A percentile compares a stretch with the other conserved stretches of the same genome.
These are phyloP conservation scores for Erythrophleum fordii DNA, from an alignment of 306 rosid genomes.

Conservation along the genomic window DNA sequence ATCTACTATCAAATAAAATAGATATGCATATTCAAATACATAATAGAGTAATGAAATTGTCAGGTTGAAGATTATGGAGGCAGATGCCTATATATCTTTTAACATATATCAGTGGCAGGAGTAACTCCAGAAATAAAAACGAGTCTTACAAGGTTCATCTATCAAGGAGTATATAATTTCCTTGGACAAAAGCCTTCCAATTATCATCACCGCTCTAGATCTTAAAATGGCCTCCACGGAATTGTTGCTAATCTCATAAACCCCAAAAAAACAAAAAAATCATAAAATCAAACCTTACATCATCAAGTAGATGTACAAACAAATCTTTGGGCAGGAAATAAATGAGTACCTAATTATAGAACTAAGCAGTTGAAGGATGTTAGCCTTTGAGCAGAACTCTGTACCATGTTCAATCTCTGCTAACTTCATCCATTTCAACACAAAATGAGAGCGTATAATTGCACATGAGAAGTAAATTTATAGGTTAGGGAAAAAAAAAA, in stretches of 20 bases:
- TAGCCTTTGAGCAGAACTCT: conserved; percentile 70
- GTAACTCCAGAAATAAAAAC: conserved; percentile 16
- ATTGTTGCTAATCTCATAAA: conserved; percentile 51
- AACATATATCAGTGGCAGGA: conserved; percentile 11
- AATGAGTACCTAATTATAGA: conserved; percentile 73
- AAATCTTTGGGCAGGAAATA: conserved; percentile 11
- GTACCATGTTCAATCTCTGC: conserved; percentile 80
- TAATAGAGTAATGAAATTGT: background rate
- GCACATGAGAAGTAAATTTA: background rate
- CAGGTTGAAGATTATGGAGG: conserved; percentile 23
- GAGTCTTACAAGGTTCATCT: conserved; percentile 75
- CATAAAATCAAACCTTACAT: conserved; percentile 20
- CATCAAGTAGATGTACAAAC: conserved; percentile 10
- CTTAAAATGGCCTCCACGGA: conserved; percentile 66
- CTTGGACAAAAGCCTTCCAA: conserved; percentile 81
- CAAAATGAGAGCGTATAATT: conserved; percentile 5
- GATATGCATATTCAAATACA: conserved; percentile 14
- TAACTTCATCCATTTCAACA: conserved; percentile 62
- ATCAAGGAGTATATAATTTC: conserved; percentile 54
- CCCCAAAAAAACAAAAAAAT: conserved; percentile 23
- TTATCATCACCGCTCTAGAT: conserved; percentile 83
- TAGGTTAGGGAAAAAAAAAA: background rate
- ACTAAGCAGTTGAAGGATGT: conserved; percentile 71
- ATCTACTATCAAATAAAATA: conserved; percentile 9
- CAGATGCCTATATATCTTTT: conserved; percentile 10